phyloP scores from a whole-genome alignment of 2,329 filamentous ascomycete genomes.

The Colletotrichum sp. region DNA sequence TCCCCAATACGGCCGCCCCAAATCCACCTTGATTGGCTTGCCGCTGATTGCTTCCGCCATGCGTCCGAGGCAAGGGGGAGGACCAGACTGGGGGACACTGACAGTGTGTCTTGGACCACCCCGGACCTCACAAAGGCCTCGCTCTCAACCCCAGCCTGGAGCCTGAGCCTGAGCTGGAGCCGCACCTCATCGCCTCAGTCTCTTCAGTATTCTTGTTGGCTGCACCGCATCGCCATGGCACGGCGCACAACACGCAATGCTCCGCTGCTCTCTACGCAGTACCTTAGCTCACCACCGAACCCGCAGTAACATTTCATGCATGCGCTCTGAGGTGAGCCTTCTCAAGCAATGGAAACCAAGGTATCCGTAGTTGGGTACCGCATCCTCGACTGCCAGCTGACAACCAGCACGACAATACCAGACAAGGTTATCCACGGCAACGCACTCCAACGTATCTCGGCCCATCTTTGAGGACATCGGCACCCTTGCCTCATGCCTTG shows the following conservation, averaged over 20 bases:
- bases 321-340: background rate
- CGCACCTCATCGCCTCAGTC: background rate
- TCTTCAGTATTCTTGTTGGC: background rate
- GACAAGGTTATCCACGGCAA: background rate
- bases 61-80: background rate
- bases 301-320: background rate
- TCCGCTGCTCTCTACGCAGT: background rate
- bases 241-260: background rate
- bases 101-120: background rate
- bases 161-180: background rate
- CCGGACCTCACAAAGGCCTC: slow-evolving; percentile 1
- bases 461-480: background rate
- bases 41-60: background rate
- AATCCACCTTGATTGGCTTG: background rate
- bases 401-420: background rate
- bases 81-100: background rate
- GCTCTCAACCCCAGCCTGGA: background rate
- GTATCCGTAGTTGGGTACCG: background rate
- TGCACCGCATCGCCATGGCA: background rate
- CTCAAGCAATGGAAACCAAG: background rate
- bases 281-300: background rate
- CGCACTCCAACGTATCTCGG: background rate
- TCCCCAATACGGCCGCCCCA: background rate
- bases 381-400: background rate
- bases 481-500: background rate